phyloP scores from a whole-genome alignment of 2,329 filamentous ascomycete species.

The Exophiala mesophila region DNA sequence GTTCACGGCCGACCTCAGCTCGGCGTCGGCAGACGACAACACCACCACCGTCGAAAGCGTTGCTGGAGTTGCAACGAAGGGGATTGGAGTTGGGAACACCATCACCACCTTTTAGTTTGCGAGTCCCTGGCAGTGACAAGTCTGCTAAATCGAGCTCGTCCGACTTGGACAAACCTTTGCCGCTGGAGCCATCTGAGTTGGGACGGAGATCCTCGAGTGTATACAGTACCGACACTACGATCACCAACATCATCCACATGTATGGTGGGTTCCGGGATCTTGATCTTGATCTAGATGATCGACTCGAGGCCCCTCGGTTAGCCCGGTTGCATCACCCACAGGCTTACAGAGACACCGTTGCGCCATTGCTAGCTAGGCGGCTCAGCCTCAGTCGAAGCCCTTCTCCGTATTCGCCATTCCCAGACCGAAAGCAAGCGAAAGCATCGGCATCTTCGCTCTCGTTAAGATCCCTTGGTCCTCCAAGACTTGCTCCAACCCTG shows the following conservation, averaged over 20 bases:
- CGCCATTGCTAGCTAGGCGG: constrained; percentile 22
- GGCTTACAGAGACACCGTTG: constrained; percentile 25
- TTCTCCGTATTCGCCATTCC: constrained; percentile 27
- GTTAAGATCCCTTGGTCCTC: constrained; percentile 23
- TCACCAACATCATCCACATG: constrained; percentile 24
- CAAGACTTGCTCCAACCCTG: constrained; percentile 17
- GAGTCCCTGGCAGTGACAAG: constrained; percentile 7
- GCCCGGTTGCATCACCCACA: constrained; percentile 21
- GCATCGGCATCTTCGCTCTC: constrained; percentile 25
- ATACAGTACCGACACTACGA: constrained; percentile 24
- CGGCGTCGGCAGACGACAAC: constrained; percentile 12
- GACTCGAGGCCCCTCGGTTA: constrained; percentile 5
- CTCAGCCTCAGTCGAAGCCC: constrained; percentile 31
- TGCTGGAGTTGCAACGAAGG: constrained; percentile 21
- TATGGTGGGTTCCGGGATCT: constrained; percentile 21
- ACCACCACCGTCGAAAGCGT: constrained; percentile 22
- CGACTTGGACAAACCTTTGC: constrained; percentile 21
- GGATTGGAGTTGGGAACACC: constrained; percentile 20
- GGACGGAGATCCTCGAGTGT: constrained; percentile 22
- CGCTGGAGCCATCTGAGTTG: constrained; percentile 17
- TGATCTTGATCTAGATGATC: constrained; percentile 7
- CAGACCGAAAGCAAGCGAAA: constrained; percentile 25
- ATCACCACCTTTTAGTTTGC: constrained; percentile 9
- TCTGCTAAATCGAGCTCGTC: constrained; percentile 18
- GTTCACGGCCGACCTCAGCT: constrained; percentile 10